Evolutionary conservation across 148 eudicot species (phyloP), one percentile per base, ranked within the genome.

Genomic region (Dysphania ambrosioides): DNA sequence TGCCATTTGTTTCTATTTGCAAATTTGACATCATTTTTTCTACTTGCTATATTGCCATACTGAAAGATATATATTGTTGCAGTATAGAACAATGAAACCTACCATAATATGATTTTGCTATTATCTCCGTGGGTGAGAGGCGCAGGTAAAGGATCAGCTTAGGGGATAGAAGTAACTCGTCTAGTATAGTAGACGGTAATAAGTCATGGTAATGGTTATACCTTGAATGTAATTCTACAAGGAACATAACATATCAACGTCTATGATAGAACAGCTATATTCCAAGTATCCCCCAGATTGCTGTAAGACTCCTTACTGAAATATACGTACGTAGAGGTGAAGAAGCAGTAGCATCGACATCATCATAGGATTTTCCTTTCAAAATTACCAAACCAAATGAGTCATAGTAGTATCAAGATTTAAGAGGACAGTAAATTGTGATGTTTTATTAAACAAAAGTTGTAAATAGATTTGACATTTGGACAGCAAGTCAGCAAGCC

Each of bases 21-120:
- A 76, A 68, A 16, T 23, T 44, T 44, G 72, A 31, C 68, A 44
- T 75, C 79, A 80, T 80, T 30, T 26, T 21, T 16, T 31, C 21
- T 47, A 47, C 15, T 13, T 47, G 16, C 53, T 13, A 47, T 47
- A 19, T 47, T 15, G 21, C 53, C 13, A 16, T 47, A 2, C 4
- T 47, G 21, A 47, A 47, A 21, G 53, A 47, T 47, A 47, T 21
- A 16, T 11, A 47, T 47, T 47, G 53, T 47, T 47, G 19, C 21
- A 47, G 53, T 47, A 47, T 16, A 13, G 53, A 6, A 21, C 53
- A 5, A 36, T 15, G 5, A 47, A 2, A 47, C 21, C 53, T 13
- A 47, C 53, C n/a, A n/a, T 47, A 16, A 15, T 13, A 47, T 47
- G 16, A 15, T 47, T 13, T 15, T 47, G 21, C 16, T 47, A 16